Conservation (phyloP, 2,329 filamentous ascomycete species). For the Malbranchea zuffiana region DNA sequence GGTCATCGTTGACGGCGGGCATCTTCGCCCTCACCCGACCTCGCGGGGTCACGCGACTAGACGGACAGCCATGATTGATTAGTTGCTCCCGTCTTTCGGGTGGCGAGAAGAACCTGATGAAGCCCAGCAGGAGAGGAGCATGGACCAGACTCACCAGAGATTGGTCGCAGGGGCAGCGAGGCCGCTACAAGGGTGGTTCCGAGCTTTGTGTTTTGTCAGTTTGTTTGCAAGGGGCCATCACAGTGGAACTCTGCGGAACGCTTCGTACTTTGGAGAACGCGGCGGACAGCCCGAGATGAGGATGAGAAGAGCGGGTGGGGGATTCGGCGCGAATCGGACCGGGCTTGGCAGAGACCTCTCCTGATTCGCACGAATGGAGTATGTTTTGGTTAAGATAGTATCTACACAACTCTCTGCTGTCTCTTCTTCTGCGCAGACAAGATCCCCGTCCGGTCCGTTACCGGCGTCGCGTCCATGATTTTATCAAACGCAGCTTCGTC, state of each 20-base stretch:
- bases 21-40: conserved; percentile 35
- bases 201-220: no score
- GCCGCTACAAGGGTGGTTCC: no score
- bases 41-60: conserved; percentile 17
- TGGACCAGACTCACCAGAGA: not conserved
- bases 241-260: conserved; percentile 15
- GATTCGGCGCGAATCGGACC: not conserved
- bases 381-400: conserved; percentile 2
- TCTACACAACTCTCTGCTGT: no score
- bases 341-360: not conserved
- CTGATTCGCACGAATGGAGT: not conserved
- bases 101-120: no score
- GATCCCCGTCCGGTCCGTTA: conserved; percentile 75
- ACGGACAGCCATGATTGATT: conserved; percentile 12
- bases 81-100: no score
- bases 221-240: no score
- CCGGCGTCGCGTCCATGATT: conserved; percentile 81
- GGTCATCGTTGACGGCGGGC: conserved; percentile 71
- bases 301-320: conserved; percentile 6
- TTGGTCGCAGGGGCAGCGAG: no score
- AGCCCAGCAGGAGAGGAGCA: no score
- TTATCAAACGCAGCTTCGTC: conserved; percentile 73
- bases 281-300: conserved; percentile 5
- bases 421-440: conserved; percentile 49
- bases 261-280: conserved; percentile 18